These are phyloP conservation scores for Ogataea zsoltii DNA, from an alignment of 805 yeast species.

Conservation along the genomic window DNA sequence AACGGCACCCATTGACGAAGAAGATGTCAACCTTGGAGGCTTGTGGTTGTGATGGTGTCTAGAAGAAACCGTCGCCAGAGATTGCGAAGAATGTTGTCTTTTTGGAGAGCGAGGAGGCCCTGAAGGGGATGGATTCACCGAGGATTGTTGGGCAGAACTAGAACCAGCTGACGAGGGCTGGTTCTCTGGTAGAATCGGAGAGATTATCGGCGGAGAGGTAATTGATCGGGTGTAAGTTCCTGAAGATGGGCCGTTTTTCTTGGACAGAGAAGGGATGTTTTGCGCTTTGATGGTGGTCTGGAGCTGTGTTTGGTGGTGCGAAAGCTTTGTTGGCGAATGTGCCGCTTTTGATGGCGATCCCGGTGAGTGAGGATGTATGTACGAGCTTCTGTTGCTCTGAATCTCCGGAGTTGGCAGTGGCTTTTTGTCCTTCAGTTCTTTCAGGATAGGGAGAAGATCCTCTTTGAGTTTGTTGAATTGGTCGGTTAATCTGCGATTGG, in stretches of 20 bases:
- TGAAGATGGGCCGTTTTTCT: constrained; percentile 10
- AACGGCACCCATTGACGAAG: constrained; percentile 14
- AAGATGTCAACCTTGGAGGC: constrained; percentile 9
- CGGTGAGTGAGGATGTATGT: constrained; percentile 11
- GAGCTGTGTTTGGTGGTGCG: constrained; percentile 24
- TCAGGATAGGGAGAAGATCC: constrained; percentile 64
- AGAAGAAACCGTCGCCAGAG: neutral
- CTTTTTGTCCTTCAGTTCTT: constrained; percentile 61
- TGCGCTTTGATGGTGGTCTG: constrained; percentile 26
- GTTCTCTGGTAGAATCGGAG: constrained; percentile 20
- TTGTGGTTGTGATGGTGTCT: constrained; percentile 10
- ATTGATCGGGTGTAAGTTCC: constrained; percentile 14
- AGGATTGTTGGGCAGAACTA: constrained; percentile 2
- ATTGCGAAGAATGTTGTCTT: constrained; percentile 5
- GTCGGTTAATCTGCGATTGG: constrained; percentile 46
- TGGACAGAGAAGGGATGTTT: constrained; percentile 11
- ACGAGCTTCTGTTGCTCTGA: constrained; percentile 4
- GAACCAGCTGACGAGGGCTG: constrained; percentile 6
- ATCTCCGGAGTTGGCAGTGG: constrained; percentile 64
- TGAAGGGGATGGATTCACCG: constrained; percentile 7
- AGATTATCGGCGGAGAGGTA: constrained; percentile 21
- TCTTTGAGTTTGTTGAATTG: constrained; percentile 57
- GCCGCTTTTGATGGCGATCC: constrained; percentile 11
- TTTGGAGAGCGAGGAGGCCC: constrained; percentile 11
- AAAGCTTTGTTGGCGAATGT: constrained; percentile 15